Evolutionary conservation across 805 yeast genomes (phyloP), one percentile per base, ranked within the genome.

Genomic region (Candida jianshihensis): DNA sequence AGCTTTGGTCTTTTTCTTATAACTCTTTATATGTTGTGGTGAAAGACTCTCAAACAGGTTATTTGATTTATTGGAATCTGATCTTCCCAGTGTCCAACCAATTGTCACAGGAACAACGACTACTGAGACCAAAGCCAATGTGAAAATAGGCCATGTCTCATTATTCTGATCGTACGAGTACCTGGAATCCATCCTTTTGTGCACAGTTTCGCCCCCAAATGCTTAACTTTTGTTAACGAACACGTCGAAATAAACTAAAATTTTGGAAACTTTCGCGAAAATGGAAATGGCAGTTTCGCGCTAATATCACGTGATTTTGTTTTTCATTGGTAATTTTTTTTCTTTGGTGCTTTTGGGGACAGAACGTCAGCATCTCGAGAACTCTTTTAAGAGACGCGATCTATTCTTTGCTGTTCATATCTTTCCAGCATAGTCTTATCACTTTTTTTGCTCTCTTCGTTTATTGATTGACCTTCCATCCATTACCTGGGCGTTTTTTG

Each of bases 61-160:
- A 22, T 44, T 38, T 16, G 38, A 4, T 19, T 14, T 19, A 19
- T 37, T 26, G 48, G 26, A 9, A 34, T 16, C 25, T 39, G 35
- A 25, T 41, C 42, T 11, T 41, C 36, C 4, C 31, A 29, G 4
- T 18, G 19, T 12, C 13, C 24, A 29, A 15, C 26, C 30, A 13
- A 70, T 38, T 11, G 87, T 78, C 41, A 71, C 48, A 6, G 96
- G 96, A 27, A 86, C 56, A 40, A 85, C 66, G 15, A 78, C 73
- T 41, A 83, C 73, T 19, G 83, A 64, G 35, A 82, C 60, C 34
- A 85, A 62, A 3, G 96, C 88, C 53, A 84, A 58, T 35, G 82
- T 73, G 53, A 89, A 89, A 57, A 80, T 87, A 28, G 97, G 97
- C 96, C 96, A 88, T 2, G 92, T 86, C 50, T 85, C 92, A 34